Percentiles rank a stretch among this genome's conserved stretches.
phyloP scores from a whole-genome alignment of 305 asterid genomes.

The Solanum hybrid region DNA sequence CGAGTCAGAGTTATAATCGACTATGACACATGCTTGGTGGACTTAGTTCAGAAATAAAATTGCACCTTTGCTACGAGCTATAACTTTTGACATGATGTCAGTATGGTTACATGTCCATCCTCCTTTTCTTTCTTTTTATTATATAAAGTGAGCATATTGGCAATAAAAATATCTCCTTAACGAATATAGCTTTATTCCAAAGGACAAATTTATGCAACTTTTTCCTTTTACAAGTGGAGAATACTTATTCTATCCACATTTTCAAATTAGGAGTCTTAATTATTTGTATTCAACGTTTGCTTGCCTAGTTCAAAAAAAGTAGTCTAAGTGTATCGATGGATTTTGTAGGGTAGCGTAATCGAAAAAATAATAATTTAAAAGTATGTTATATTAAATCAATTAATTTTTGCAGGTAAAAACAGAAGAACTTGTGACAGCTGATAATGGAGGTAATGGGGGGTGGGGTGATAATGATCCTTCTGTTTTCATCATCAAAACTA shows the following conservation, averaged over 20 bases:
- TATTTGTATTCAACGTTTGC: not conserved
- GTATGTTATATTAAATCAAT: not conserved
- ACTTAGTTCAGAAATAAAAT: no score
- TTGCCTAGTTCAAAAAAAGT: no score
- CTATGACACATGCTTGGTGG: no score
- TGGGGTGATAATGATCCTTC: conserved; percentile 74
- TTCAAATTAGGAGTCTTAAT: not conserved
- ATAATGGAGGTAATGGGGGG: conserved; percentile 31
- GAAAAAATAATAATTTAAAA: no score
- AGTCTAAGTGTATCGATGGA: not conserved
- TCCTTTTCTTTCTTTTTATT: not conserved
- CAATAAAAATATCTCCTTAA: not conserved
- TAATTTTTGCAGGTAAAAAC: conserved; percentile 33
- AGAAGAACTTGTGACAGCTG: conserved; percentile 40
- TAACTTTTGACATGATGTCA: not conserved
- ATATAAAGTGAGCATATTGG: not conserved
- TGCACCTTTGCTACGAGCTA: no score
- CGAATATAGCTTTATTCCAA: not conserved
- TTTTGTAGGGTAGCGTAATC: not conserved
- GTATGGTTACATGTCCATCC: not conserved
- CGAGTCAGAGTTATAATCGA: not conserved
- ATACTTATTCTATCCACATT: not conserved
- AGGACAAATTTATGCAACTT: not conserved
- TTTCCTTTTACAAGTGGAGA: not conserved
- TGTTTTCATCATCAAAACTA: conserved; percentile 35